Evolutionary conservation across 179 eudicot species (phyloP), one percentile per base, ranked within the genome.

Genomic region (Spergularia azorica): DNA sequence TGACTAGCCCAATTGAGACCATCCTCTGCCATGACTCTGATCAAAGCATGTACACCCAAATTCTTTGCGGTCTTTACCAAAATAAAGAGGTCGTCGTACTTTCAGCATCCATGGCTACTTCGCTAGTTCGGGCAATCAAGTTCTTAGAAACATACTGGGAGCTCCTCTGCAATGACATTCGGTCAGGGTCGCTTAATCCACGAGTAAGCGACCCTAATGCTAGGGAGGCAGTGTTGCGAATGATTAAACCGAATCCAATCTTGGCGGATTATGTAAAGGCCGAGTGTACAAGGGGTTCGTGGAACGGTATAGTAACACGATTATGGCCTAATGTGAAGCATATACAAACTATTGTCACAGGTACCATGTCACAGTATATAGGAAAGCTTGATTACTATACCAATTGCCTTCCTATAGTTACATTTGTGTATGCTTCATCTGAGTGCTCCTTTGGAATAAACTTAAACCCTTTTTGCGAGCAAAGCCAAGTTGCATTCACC

Each of bases 31-130:
- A 83, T 0, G 92, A 89, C 56, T 82, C 92, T 0, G 84, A 84
- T 84, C 92, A 89, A 55, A 85, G 89, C 83, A 89, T 89, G 92
- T 89, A 89, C 76, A 78, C 90, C 52, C 92, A 89, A 69, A 82
- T 89, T 82, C 92, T 89, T 50, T 87, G 89, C 46, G 92, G 92
- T 13, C 80, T 89, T 0, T 80, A 55, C 79, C 88, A 82, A 4
- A 78, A 84, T 81, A 72, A 71, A 8, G 88, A 89, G 26, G 92
- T 89, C 26, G 78, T 86, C 9, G 81, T 90, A 50, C 88, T 87
- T 54, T 90, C 90, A 14, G 88, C 90, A 0, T 87, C 87, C 6
- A 87, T 89, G 5, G 92, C 92, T 39, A 87, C 4, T 0, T 26
- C 2, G 32, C 1, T 26, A 0, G 2, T 26, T 26, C 32, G 32